Conservation (phyloP, 2,329 filamentous ascomycete species). For the Onygenales sp. region DNA sequence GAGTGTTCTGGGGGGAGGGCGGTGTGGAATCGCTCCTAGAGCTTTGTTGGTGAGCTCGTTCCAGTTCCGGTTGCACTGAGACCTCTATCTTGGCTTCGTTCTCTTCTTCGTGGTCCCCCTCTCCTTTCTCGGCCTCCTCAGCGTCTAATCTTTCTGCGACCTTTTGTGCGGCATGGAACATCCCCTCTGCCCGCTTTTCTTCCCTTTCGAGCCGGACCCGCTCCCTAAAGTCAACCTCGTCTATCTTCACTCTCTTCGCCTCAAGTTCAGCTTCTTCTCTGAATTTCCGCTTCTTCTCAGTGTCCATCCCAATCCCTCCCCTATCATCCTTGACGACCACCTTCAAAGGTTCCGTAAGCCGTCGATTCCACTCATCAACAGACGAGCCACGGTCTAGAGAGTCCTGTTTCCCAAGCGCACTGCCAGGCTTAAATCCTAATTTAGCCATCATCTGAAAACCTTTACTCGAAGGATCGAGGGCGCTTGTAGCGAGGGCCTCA, state of each 20-base stretch:
- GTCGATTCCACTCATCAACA: slow-evolving; percentile 19
- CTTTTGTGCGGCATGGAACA: slow-evolving; percentile 69
- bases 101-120: slow-evolving; percentile 11
- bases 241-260: slow-evolving; percentile 52
- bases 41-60: slow-evolving; percentile 6
- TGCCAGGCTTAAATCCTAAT: slow-evolving; percentile 77
- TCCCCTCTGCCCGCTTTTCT: slow-evolving; percentile 56
- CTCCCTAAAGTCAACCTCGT: slow-evolving; percentile 64
- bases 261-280: slow-evolving; percentile 51
- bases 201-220: slow-evolving; percentile 63
- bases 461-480: slow-evolving; percentile 68
- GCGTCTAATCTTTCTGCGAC: slow-evolving; percentile 68
- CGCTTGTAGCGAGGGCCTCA: slow-evolving; percentile 62
- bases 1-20: slow-evolving; percentile 5
- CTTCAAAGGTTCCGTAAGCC: slow-evolving; percentile 61
- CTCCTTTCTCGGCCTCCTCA: slow-evolving; percentile 31
- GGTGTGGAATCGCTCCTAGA: background rate
- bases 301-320: slow-evolving; percentile 74
- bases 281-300: slow-evolving; percentile 69
- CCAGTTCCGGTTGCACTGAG: slow-evolving; percentile 11
- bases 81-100: slow-evolving; percentile 8
- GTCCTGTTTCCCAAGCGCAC: slow-evolving; percentile 58
- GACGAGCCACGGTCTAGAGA: slow-evolving; percentile 14
- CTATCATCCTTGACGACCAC: slow-evolving; percentile 69
- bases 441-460: slow-evolving; percentile 94